A percentile compares a stretch with the other conserved stretches of the same genome.
Conservation (phyloP, 192 early-diverging fungal species). For the Bifiguratus adelaidae region DNA sequence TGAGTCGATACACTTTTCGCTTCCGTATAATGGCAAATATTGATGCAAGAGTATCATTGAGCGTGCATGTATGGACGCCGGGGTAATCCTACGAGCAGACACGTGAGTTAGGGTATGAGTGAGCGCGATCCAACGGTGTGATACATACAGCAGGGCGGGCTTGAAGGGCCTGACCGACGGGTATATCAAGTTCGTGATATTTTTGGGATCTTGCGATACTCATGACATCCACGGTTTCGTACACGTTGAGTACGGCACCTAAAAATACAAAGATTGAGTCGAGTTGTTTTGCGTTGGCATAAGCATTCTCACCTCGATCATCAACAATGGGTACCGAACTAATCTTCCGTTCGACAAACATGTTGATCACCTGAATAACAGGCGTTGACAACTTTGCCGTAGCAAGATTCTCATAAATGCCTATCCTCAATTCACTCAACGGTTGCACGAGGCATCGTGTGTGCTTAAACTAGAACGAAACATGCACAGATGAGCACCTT, state of each 20-base stretch:
- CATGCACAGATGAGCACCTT: not conserved
- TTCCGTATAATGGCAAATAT: conserved; percentile 84
- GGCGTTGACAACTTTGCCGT: conserved; percentile 71
- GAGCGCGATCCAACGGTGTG: not conserved
- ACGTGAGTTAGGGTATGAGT: not conserved
- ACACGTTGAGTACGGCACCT: conserved; percentile 85
- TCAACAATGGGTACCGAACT: conserved; percentile 92
- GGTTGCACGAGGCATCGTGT: conserved; percentile 51
- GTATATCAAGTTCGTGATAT: conserved; percentile 73
- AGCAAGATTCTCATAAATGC: conserved; percentile 75
- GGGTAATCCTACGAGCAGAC: conserved; percentile 59
- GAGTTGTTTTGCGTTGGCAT: not conserved
- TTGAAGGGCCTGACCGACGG: conserved; percentile 76
- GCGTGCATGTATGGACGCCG: conserved; percentile 87
- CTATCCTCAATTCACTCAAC: conserved; percentile 72
- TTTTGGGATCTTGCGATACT: conserved; percentile 54
- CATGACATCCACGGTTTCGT: conserved; percentile 95
- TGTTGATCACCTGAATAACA: conserved; percentile 82
- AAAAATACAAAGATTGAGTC: conserved; percentile 1
- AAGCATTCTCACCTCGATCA: conserved; percentile 46
- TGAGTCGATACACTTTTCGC: conserved; percentile 79
- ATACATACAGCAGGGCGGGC: conserved; percentile 61
- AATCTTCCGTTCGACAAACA: conserved; percentile 85
- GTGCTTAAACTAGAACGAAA: conserved; percentile 36
- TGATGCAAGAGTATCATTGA: conserved; percentile 77